These are phyloP conservation scores for Lachancea sp. DNA, from an alignment of 805 yeast species.

Conservation along the genomic window DNA sequence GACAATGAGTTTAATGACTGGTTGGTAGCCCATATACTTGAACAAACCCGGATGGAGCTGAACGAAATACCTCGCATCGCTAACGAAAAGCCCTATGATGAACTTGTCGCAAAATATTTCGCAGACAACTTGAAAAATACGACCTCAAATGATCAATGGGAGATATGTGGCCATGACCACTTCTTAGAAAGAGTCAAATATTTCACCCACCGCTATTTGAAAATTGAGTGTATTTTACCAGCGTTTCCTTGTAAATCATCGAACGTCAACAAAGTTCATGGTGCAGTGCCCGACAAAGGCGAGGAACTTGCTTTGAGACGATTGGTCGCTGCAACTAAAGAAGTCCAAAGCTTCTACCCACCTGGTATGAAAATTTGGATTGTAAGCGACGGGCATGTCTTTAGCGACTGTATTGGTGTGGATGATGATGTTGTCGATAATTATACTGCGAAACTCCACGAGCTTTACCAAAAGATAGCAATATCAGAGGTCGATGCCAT, in stretches of 20 bases:
- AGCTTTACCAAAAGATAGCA: constrained; percentile 36
- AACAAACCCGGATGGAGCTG: constrained; percentile 31
- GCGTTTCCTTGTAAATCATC: constrained; percentile 63
- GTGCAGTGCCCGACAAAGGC: constrained; percentile 49
- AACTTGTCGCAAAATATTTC: constrained; percentile 38
- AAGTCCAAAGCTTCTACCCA: constrained; percentile 38
- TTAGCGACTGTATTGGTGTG: constrained; percentile 58
- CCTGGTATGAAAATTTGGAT: constrained; percentile 53
- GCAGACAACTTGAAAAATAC: constrained; percentile 44
- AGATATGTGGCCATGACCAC: constrained; percentile 37
- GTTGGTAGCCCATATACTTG: constrained; percentile 35
- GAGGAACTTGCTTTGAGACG: constrained; percentile 39
- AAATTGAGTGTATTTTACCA: constrained; percentile 52
- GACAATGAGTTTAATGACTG: constrained; percentile 32
- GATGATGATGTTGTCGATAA: constrained; percentile 48
- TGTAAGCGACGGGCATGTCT: constrained; percentile 61
- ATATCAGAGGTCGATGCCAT: constrained; percentile 31
- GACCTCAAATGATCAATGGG: constrained; percentile 45
- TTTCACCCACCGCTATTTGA: constrained; percentile 43
- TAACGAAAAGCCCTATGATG: constrained; percentile 21
- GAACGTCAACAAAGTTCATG: constrained; percentile 46
- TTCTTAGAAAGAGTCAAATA: constrained; percentile 40
- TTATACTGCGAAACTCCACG: constrained; percentile 41
- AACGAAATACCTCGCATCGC: constrained; percentile 16
- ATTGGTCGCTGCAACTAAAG: constrained; percentile 31